phyloP scores from a whole-genome alignment of 805 yeast genomes.

The Blastobotrys peoriensis region DNA sequence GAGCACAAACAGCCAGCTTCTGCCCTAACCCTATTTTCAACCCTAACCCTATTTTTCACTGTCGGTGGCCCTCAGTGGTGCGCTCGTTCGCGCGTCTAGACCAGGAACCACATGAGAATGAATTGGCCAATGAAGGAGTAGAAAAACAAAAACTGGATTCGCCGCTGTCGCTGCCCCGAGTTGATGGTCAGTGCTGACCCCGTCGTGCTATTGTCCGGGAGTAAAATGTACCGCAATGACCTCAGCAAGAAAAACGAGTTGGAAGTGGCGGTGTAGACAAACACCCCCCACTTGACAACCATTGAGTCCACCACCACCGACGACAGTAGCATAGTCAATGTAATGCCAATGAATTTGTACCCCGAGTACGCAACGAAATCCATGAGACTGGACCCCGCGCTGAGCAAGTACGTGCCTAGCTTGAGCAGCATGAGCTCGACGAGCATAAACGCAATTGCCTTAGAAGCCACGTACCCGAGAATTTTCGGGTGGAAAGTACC shows the following conservation, averaged over 20 bases:
- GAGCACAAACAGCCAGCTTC: too few species aligned
- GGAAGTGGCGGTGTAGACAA: slow-evolving; percentile 46
- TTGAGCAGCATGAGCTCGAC: slow-evolving; percentile 72
- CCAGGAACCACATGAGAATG: slow-evolving; percentile 65
- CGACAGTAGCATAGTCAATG: slow-evolving; percentile 30
- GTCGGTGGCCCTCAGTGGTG: not conserved
- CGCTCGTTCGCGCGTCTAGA: not conserved
- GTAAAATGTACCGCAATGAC: slow-evolving; percentile 59
- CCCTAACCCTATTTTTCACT: too few species aligned
- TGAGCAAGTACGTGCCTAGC: slow-evolving; percentile 75
- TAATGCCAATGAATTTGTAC: slow-evolving; percentile 79
- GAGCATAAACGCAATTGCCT: slow-evolving; percentile 75
- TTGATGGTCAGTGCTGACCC: slow-evolving; percentile 43
- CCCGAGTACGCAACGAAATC: slow-evolving; percentile 89
- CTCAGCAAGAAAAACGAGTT: slow-evolving; percentile 45
- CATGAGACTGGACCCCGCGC: slow-evolving; percentile 63
- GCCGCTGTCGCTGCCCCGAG: slow-evolving; percentile 62
- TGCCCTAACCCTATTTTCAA: too few species aligned
- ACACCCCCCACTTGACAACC: slow-evolving; percentile 43
- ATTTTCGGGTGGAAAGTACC: slow-evolving; percentile 92
- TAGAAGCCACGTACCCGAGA: slow-evolving; percentile 79
- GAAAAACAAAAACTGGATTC: slow-evolving; percentile 80
- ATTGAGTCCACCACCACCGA: slow-evolving; percentile 28
- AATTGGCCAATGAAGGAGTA: slow-evolving; percentile 82
- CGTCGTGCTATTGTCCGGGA: slow-evolving; percentile 54